These are phyloP conservation scores for Xylaria nigripes DNA, from an alignment of 495 filamentous ascomycete genomes.

Conservation along the genomic window DNA sequence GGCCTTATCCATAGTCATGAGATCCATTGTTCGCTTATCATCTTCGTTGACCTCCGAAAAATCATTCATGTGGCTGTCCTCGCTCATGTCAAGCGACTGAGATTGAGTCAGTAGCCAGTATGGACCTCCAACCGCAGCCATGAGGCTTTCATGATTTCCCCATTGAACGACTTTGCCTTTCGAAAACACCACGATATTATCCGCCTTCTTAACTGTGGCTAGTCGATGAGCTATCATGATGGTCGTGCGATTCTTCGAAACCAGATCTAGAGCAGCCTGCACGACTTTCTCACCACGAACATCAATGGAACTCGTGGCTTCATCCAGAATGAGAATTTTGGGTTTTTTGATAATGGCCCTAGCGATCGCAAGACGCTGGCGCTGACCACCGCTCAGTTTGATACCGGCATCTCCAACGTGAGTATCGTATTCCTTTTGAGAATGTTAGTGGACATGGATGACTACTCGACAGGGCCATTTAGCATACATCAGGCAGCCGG, in stretches of 20 bases:
- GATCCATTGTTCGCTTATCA: conserved; percentile 35
- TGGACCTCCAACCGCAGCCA: conserved; percentile 48
- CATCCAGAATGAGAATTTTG: conserved; percentile 74
- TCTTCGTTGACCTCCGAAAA: conserved; percentile 23
- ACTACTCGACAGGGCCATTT: conserved; percentile 12
- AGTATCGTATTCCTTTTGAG: conserved; percentile 52
- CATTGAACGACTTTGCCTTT: conserved; percentile 55
- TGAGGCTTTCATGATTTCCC: conserved; percentile 60
- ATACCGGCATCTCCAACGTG: conserved; percentile 49
- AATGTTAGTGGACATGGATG: background rate
- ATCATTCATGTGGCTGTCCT: conserved; percentile 6
- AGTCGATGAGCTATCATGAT: conserved; percentile 56
- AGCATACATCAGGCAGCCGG: conserved; percentile 44
- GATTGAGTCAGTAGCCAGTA: conserved; percentile 47
- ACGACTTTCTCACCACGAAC: conserved; percentile 51
- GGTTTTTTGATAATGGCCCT: conserved; percentile 68
- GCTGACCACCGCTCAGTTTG: conserved; percentile 55
- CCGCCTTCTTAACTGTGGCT: conserved; percentile 52
- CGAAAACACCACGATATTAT: conserved; percentile 55
- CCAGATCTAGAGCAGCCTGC: conserved; percentile 47
- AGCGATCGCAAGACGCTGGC: conserved; percentile 61
- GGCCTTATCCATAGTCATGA: conserved; percentile 23
- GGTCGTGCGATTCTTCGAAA: conserved; percentile 49
- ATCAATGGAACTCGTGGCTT: conserved; percentile 64
- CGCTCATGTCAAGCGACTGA: conserved; percentile 36